phyloP scores from a whole-genome alignment of 768 basidiomycete species.

The Bullera alba region DNA sequence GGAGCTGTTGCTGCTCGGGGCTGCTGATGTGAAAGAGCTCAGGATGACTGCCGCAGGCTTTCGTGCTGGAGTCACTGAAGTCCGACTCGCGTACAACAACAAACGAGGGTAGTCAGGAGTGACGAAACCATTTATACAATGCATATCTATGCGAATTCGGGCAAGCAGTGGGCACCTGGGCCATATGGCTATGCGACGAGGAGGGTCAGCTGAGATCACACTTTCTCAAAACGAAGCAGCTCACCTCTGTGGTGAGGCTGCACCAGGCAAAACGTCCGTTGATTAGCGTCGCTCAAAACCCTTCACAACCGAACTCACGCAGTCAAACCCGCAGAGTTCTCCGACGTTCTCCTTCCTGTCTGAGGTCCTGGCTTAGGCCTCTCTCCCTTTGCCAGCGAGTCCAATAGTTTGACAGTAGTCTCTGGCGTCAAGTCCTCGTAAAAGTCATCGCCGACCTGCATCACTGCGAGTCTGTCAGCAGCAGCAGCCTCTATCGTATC shows the following conservation, averaged over 20 bases:
- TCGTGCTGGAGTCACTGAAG: no score
- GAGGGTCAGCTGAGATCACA: neutral
- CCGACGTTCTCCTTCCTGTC: constrained; percentile 73
- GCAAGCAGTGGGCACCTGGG: constrained; percentile 78
- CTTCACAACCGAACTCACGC: constrained; percentile 37
- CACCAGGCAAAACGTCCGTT: no score
- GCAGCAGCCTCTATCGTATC: neutral
- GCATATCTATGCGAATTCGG: constrained; percentile 67
- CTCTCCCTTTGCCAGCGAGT: constrained; percentile 54
- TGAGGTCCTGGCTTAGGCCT: constrained; percentile 94
- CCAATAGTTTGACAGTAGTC: constrained; percentile 47
- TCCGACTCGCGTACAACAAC: no score
- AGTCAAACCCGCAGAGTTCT: constrained; percentile 88
- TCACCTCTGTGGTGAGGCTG: no score
- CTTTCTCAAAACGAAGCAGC: neutral
- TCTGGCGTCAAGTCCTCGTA: constrained; percentile 57
- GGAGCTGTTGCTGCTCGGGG: no score
- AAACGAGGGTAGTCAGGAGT: no score
- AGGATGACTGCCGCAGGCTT: no score
- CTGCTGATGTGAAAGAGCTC: no score
- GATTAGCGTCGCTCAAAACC: no score
- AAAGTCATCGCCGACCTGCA: constrained; percentile 92
- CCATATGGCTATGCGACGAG: constrained; percentile 65
- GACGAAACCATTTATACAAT: no score
- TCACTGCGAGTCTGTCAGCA: constrained; percentile 52